phyloP scores from a whole-genome alignment of 176 grass and related monocot genomes.

The Eleusine indica region DNA sequence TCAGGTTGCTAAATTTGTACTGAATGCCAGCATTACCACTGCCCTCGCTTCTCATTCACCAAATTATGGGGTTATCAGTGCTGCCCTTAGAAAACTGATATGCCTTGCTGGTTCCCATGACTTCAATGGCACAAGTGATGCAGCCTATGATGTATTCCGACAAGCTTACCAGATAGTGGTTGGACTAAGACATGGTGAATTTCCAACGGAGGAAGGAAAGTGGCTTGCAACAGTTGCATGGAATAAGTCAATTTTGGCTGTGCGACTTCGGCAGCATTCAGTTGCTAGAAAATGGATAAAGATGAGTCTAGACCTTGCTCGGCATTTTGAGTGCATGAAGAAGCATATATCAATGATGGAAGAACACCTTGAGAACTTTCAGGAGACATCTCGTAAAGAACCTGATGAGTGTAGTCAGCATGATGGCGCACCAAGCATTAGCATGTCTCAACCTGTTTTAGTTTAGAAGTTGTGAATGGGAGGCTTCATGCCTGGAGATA shows the following conservation, averaged over 20 bases:
- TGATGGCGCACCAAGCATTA: constrained; percentile 43
- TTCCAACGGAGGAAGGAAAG: constrained; percentile 79
- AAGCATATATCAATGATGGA: constrained; percentile 60
- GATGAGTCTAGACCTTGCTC: constrained; percentile 73
- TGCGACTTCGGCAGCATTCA: constrained; percentile 54
- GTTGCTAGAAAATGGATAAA: constrained; percentile 91
- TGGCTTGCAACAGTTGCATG: constrained; percentile 82
- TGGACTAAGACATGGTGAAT: constrained; percentile 79
- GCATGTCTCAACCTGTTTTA: constrained; percentile 65
- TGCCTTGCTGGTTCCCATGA: constrained; percentile 62
- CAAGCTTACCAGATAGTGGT: constrained; percentile 88
- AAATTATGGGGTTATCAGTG: constrained; percentile 74
- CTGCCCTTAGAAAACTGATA: constrained; percentile 64
- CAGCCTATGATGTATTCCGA: constrained; percentile 68
- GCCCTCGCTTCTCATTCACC: constrained; percentile 68
- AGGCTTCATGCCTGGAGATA: constrained; percentile 32
- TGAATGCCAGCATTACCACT: constrained; percentile 63
- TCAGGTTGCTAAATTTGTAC: constrained; percentile 67
- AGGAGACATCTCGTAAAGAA: constrained; percentile 53
- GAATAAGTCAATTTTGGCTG: constrained; percentile 72
- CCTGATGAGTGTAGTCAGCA: constrained; percentile 43
- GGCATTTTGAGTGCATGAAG: constrained; percentile 78
- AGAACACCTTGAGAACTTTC: constrained; percentile 57
- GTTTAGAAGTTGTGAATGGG: constrained; percentile 39
- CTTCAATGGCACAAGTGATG: constrained; percentile 57